Conservation (phyloP, 768 basidiomycete genomes). For the Lentinula lateritia region DNA sequence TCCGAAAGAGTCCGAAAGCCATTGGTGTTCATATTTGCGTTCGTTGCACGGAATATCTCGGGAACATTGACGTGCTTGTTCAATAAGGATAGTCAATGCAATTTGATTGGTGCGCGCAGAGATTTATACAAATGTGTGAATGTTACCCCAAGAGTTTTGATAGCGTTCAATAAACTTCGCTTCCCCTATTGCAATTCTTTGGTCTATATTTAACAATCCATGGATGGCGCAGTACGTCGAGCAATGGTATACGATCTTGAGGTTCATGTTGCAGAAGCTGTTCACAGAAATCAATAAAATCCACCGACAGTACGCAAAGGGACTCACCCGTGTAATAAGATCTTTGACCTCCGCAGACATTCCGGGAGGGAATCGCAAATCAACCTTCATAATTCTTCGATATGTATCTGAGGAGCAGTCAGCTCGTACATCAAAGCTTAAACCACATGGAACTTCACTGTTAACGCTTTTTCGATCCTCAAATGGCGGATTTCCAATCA, state of each 20-base stretch:
- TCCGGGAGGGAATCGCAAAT: conserved; percentile 58
- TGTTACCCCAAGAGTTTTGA: background rate
- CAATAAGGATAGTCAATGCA: background rate
- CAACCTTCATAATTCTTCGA: conserved; percentile 82
- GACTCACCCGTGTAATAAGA: conserved; percentile 52
- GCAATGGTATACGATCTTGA: conserved; percentile 65
- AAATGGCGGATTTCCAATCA: conserved; percentile 61
- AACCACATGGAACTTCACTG: conserved; percentile 39
- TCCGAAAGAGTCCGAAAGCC: background rate
- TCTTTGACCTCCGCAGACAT: conserved; percentile 65
- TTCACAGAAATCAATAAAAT: background rate
- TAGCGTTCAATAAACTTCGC: background rate
- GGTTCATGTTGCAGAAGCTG: conserved; percentile 86
- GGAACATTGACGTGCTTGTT: background rate
- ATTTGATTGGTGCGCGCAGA: too few relatives aligned
- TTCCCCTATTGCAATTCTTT: conserved; percentile 23
- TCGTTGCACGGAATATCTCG: background rate
- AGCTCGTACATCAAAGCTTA: background rate
- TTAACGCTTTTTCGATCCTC: conserved; percentile 77
- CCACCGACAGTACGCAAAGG: background rate
- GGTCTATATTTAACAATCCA: conserved; percentile 77
- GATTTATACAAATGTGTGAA: background rate
- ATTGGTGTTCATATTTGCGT: background rate
- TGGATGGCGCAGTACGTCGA: conserved; percentile 74
- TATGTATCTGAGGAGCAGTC: conserved; percentile 63